phyloP scores from a whole-genome alignment of 2,329 filamentous ascomycete species.

The Paracamarosporium sp. region DNA sequence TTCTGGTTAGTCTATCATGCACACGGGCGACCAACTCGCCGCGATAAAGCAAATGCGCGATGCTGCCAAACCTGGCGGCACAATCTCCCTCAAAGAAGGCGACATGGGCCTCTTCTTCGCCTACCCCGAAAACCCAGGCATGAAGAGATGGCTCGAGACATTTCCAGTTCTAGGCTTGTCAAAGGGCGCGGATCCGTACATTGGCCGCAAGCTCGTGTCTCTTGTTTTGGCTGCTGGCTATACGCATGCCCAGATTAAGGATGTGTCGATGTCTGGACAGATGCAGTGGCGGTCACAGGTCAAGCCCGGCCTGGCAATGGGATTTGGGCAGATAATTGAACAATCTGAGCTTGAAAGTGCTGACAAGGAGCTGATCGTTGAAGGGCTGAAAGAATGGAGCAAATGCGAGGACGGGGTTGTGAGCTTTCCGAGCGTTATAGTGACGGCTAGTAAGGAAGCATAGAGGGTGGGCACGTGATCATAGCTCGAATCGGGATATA shows the following conservation, averaged over 20 bases:
- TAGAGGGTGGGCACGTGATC: background rate
- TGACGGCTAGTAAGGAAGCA: background rate
- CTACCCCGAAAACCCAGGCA: conserved; percentile 1
- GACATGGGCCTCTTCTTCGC: conserved; percentile 3
- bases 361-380: conserved; percentile 1
- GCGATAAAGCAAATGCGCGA: background rate
- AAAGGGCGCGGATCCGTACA: conserved; percentile 1
- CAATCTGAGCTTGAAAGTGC: background rate
- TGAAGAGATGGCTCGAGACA: conserved; percentile 1
- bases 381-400: background rate
- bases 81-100: background rate
- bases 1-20: background rate
- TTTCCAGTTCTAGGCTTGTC: background rate
- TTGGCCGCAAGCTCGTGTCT: conserved; percentile 4
- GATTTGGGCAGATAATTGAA: background rate
- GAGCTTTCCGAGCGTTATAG: background rate
- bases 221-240: background rate
- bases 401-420: background rate
- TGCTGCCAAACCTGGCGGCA: background rate
- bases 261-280: background rate
- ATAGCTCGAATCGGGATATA: background rate
- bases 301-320: background rate
- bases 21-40: background rate
- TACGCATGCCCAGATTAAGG: background rate
- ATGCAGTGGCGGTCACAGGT: conserved; percentile 5